phyloP scores from a whole-genome alignment of 495 filamentous ascomycete species.

The Trichocladium uniseriatum region DNA sequence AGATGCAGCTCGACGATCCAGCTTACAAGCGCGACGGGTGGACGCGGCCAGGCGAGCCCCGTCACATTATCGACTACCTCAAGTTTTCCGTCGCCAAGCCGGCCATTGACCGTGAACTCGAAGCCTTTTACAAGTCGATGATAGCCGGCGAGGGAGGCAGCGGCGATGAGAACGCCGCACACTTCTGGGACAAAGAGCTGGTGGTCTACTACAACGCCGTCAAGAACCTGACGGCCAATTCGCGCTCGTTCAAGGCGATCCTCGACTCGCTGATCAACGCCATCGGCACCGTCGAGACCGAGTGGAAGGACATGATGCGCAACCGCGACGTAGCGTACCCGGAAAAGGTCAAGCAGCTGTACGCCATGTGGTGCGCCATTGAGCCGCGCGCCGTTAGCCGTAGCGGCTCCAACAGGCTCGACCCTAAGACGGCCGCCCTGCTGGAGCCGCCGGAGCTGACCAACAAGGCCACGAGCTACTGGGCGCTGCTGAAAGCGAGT shows the following conservation, averaged over 20 bases:
- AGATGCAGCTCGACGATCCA: conserved; percentile 31
- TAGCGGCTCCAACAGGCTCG: conserved; percentile 16
- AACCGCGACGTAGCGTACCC: conserved; percentile 18
- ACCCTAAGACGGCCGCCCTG: conserved; percentile 23
- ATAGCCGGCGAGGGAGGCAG: conserved; percentile 9
- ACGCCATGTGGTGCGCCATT: conserved; percentile 39
- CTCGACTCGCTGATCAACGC: conserved; percentile 28
- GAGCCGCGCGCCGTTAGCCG: conserved; percentile 17
- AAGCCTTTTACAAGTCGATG: conserved; percentile 34
- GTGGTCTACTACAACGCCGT: conserved; percentile 33
- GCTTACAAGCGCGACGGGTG: conserved; percentile 30
- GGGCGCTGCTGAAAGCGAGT: conserved; percentile 56
- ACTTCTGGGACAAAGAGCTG: conserved; percentile 43
- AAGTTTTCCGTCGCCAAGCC: conserved; percentile 52
- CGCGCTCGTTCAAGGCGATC: conserved; percentile 22
- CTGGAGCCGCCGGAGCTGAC: conserved; percentile 38
- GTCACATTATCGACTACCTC: conserved; percentile 65
- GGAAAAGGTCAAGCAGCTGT: conserved; percentile 34
- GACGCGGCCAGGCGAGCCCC: conserved; percentile 30
- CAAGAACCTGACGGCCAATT: conserved; percentile 13
- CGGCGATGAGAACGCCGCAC: neutral
- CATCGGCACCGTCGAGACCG: conserved; percentile 21
- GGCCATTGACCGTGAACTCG: conserved; percentile 43
- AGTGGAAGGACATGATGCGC: conserved; percentile 23
- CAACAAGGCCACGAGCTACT: conserved; percentile 35